These are phyloP conservation scores for Isabelozyma gotoi DNA, from an alignment of 805 yeast genomes.

Conservation along the genomic window DNA sequence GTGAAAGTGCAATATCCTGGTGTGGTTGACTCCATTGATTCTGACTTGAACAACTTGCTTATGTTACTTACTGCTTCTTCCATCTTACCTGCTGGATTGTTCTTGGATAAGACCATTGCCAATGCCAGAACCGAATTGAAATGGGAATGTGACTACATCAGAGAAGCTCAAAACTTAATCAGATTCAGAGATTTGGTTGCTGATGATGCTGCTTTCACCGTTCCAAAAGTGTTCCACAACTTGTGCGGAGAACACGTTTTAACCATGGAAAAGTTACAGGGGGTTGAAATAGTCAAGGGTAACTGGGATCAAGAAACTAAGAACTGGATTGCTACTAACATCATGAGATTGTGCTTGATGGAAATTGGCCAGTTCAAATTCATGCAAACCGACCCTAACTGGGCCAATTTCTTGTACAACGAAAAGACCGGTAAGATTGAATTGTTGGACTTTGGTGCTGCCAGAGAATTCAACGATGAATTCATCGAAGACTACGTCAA, in stretches of 20 bases:
- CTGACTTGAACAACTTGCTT: slow-evolving; percentile 84
- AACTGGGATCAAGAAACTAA: slow-evolving; percentile 70
- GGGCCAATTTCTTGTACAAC: slow-evolving; percentile 96
- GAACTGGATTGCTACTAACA: slow-evolving; percentile 78
- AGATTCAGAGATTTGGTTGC: slow-evolving; percentile 59
- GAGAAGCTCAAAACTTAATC: slow-evolving; percentile 80
- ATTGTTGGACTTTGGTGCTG: slow-evolving; percentile 92
- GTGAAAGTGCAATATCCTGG: slow-evolving; percentile 98
- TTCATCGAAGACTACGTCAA: slow-evolving; percentile 70
- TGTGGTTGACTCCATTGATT: slow-evolving; percentile 88
- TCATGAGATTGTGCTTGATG: slow-evolving; percentile 81
- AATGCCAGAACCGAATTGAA: slow-evolving; percentile 91
- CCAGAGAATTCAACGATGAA: slow-evolving; percentile 69
- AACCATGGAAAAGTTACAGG: slow-evolving; percentile 87
- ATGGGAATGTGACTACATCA: slow-evolving; percentile 95
- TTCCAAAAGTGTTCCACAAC: slow-evolving; percentile 78
- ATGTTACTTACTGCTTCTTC: slow-evolving; percentile 83
- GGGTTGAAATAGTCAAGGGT: slow-evolving; percentile 77
- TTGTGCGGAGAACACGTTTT: slow-evolving; percentile 79
- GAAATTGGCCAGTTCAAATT: slow-evolving; percentile 83
- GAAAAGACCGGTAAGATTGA: slow-evolving; percentile 70
- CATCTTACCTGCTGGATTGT: slow-evolving; percentile 86
- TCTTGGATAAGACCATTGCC: slow-evolving; percentile 86
- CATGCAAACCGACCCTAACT: slow-evolving; percentile 99
- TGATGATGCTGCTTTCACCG: slow-evolving; percentile 64